Base-by-base conservation (phyloP, 371 early-diverging fungal species). In the Rhizopus delemar region DNA sequence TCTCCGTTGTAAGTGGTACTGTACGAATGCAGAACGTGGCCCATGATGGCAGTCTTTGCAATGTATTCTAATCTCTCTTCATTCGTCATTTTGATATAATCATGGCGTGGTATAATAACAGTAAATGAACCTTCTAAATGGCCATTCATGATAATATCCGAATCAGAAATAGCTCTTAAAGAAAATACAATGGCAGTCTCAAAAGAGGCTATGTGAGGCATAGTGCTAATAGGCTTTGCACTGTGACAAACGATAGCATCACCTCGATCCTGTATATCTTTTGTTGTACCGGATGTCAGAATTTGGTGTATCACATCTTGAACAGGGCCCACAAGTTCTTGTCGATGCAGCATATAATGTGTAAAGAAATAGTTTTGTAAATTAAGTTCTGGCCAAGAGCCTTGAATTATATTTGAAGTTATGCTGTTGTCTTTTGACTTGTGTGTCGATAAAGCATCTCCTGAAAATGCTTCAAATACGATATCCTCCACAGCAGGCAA, bases 311-410 rank as follows among this genome's bases (percentile, higher is more conserved):
- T 46, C 0, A 60, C 61, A 0, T 50, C 12, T 39, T 68, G 61
- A 2, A 70, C 16, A 3, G 75, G 73, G 2, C 66, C 66, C 6
- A 56, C 41, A 0, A 75, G 5, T 33, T 74, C 69, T 28, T 74
- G 73, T 1, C 71, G 59, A 16, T 73, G 13, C 5, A 75, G 49
- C 50, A 69, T 49, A 11, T 63, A 78, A 13, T 78, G 75, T 11
- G 53, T 41, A 33, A 58, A 39, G 3, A 75, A 15, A 29, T 78
- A 78, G 3, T 46, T 33, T 0, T 34, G 41, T 2, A 74, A 5
- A 22, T 64, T 48, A 8, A 59, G 29, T 12, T 59, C 33, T n/a
- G 71, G 48, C 62, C 67, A 62, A 5, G 69, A 46, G 5, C 43
- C 35, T 12, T 57, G 46, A 15, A 63, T 22, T 8, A 54, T 41